Evolutionary conservation across 2,329 filamentous ascomycete species (phyloP).

Genomic region (Colletotrichum caudatum): DNA sequence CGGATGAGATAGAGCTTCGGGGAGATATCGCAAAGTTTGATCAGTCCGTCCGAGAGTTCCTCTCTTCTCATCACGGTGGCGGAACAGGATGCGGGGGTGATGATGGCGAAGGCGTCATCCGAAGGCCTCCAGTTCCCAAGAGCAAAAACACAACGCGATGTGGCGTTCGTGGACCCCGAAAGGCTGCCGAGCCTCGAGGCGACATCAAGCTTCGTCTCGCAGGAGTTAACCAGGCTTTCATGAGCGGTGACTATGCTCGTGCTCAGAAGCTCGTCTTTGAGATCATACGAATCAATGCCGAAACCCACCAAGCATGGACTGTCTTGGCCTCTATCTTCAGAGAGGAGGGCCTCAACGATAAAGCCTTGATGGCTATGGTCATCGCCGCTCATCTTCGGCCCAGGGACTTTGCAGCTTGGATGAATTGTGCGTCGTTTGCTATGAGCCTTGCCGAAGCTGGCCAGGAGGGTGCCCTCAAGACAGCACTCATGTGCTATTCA

Average conservation of each 20-base stretch:
- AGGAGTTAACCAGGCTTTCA: conserved; percentile 75
- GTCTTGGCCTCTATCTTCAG: conserved; percentile 71
- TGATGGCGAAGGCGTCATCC: conserved; percentile 16
- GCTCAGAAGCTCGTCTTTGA: conserved; percentile 71
- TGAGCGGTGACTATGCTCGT: conserved; percentile 69
- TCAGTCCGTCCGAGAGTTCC: conserved; percentile 56
- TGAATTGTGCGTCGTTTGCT: conserved; percentile 69
- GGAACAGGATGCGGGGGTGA: conserved; percentile 29
- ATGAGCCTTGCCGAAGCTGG: conserved; percentile 61
- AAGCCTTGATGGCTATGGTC: conserved; percentile 70
- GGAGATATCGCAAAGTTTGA: conserved; percentile 59
- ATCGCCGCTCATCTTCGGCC: conserved; percentile 73
- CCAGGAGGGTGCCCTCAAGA: conserved; percentile 63
- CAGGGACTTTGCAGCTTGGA: conserved; percentile 70
- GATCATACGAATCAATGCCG: conserved; percentile 76
- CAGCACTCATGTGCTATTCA: conserved; percentile 70
- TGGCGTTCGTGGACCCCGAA: conserved; percentile 60
- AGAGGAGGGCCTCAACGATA: conserved; percentile 68
- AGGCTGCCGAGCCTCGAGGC: conserved; percentile 75
- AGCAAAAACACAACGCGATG: conserved; percentile 41
- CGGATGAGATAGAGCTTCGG: conserved; percentile 58
- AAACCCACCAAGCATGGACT: conserved; percentile 75
- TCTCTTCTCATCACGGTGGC: conserved; percentile 53
- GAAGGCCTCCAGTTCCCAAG: conserved; percentile 45
- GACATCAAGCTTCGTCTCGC: conserved; percentile 78